These are phyloP conservation scores for Macaranga tanarius DNA, from an alignment of 441 rosid genomes.

Conservation along the genomic window DNA sequence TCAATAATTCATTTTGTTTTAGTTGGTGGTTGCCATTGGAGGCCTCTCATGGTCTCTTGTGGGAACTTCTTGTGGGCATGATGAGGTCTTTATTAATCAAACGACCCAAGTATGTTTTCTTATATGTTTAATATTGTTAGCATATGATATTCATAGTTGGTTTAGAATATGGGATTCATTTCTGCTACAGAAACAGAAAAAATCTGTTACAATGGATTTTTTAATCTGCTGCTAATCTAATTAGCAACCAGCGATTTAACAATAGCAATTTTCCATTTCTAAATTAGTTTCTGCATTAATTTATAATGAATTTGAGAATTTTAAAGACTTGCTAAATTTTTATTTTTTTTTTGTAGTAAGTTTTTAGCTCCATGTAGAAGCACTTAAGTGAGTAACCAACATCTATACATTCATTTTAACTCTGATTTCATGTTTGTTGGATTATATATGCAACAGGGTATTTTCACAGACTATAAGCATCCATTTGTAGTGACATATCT, in stretches of 20 bases:
- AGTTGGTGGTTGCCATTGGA: neutral
- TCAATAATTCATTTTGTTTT: neutral
- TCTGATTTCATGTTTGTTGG: neutral
- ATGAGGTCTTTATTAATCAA: neutral
- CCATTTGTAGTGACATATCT: constrained; percentile 49
- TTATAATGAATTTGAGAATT: too few relatives aligned
- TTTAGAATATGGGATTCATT: too few relatives aligned
- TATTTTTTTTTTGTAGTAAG: too few relatives aligned
- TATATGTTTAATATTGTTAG: neutral
- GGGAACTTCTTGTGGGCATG: neutral
- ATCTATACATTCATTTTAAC: neutral
- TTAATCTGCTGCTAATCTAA: too few relatives aligned
- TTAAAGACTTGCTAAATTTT: too few relatives aligned
- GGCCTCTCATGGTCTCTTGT: neutral
- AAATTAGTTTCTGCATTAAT: too few relatives aligned
- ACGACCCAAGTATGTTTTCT: too few relatives aligned
- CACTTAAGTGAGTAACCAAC: neutral
- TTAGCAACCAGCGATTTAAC: too few relatives aligned
- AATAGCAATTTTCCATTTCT: too few relatives aligned
- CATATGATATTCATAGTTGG: too few relatives aligned
- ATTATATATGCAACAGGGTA: constrained; percentile 35
- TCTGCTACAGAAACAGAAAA: too few relatives aligned
- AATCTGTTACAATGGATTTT: too few relatives aligned
- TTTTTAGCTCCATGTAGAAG: neutral
- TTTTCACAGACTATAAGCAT: constrained; percentile 38